phyloP scores from a whole-genome alignment of 225 moss, liverwort and hornwort species.

The Takakia lepidozioides region DNA sequence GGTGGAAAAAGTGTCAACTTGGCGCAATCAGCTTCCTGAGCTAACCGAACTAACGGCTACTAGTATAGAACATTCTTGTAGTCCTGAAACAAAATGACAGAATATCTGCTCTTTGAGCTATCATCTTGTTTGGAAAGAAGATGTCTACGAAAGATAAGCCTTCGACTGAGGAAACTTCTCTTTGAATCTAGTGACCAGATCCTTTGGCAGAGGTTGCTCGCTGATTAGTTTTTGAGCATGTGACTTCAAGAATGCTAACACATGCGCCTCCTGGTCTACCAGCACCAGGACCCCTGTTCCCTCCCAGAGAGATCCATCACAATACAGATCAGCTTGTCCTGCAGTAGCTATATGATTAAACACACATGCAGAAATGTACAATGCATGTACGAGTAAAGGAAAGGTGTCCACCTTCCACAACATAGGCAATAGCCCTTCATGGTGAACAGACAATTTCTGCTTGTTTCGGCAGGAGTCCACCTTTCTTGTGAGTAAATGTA shows the following conservation, averaged over 20 bases:
- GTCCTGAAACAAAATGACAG: too few species aligned
- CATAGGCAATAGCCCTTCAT: too few species aligned
- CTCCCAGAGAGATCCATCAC: not conserved
- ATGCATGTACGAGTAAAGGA: not conserved
- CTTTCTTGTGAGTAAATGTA: too few species aligned
- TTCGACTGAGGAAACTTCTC: constrained; percentile 57
- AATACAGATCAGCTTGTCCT: not conserved
- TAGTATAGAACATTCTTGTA: too few species aligned
- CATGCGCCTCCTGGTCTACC: constrained; percentile 49
- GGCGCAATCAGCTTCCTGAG: too few species aligned
- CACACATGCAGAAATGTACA: not conserved
- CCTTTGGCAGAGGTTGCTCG: constrained; percentile 39
- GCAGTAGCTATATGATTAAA: not conserved
- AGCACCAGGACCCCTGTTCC: constrained; percentile 42
- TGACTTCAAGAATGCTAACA: constrained; percentile 44
- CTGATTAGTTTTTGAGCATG: constrained; percentile 29
- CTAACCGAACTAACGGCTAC: too few species aligned
- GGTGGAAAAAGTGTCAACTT: too few species aligned
- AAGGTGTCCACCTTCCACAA: too few species aligned
- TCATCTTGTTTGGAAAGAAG: not conserved
- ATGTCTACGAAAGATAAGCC: constrained; percentile 19
- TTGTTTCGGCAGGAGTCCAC: too few species aligned
- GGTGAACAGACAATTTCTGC: too few species aligned
- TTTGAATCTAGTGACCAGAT: constrained; percentile 47
- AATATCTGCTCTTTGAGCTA: too few species aligned